Evolutionary conservation across 2,329 filamentous ascomycete genomes (phyloP), one percentile per base, ranked within the genome.

Genomic region (Aureobasidium zeae): DNA sequence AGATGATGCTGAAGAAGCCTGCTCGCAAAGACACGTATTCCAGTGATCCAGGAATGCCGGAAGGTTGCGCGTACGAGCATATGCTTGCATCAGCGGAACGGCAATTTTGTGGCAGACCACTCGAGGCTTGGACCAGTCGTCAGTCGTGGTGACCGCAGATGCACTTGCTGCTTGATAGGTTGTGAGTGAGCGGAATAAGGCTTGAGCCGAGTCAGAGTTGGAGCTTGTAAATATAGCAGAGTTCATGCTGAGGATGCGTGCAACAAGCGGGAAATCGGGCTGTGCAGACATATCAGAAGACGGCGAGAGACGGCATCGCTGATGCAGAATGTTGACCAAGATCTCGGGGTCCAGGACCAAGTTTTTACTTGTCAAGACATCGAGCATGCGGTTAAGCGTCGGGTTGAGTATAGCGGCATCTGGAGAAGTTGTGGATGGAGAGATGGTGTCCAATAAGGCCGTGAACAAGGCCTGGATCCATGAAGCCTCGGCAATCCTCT

Each of bases 221-320:
- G 36, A 16, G 22, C 26, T 50, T 7, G 69, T 56, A 48, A 73
- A 71, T 4, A 69, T 61, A 48, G 66, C 66, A 3, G 66, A 52
- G 49, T 73, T 68, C 38, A 70, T 63, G 16, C 59, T 53, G 13
- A 72, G 55, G n/a, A 70, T 54, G 21, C 63, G 60, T 10, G 63
- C 59, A 15, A 72, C 43, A 15, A 73, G 49, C 2, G 50, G 45
- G 64, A 67, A 70, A 38, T 69, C 58, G 1, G 57, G 44, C 20
- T n/a, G 11, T 42, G 48, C 5, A 16, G 20, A 5, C 8, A 4
- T n/a, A 19, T 22, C 11, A 5, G n/a, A 24, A 7, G 39, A 43
- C 7, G 28, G 21, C 6, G 16, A 26, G 12, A 45, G 19, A 4
- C 44, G 21, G 20, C 44, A 45, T n/a, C 33, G 26, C 26, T 45